Conservation (phyloP, 768 basidiomycete genomes). For the Amanita inopinata region DNA sequence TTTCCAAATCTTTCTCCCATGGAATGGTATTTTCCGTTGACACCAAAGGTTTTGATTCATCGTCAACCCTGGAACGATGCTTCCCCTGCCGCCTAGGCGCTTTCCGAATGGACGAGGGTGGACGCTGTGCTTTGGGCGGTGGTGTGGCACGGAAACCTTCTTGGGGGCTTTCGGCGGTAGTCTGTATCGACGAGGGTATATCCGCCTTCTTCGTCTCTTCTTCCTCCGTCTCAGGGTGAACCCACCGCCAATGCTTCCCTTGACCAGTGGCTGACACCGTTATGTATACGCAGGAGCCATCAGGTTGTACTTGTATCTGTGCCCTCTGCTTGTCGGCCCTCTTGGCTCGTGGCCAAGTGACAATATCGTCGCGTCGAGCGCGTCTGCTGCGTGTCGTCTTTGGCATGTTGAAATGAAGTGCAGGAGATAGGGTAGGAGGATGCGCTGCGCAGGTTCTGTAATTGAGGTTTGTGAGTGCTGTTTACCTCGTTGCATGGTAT, state of each 20-base stretch:
- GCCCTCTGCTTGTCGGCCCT: no score
- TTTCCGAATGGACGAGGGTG: slow-evolving; percentile 2
- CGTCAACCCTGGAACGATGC: background rate
- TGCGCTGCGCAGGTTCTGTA: no score
- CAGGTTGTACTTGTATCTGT: background rate
- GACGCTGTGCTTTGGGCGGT: background rate
- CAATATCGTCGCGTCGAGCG: background rate
- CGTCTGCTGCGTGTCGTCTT: no score
- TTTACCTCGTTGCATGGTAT: no score
- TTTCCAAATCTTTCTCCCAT: slow-evolving; percentile 1
- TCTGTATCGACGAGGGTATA: background rate
- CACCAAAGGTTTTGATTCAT: background rate
- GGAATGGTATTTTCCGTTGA: slow-evolving; percentile 3
- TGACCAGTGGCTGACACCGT: slow-evolving; percentile 3
- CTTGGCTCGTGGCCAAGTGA: background rate
- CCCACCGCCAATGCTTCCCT: slow-evolving; percentile 6
- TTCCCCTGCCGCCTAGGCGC: slow-evolving; percentile 4
- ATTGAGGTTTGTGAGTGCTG: no score
- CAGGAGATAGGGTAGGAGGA: no score
- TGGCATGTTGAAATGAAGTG: no score
- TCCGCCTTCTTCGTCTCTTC: background rate
- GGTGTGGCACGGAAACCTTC: slow-evolving; percentile 1
- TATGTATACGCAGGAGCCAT: background rate
- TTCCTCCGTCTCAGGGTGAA: slow-evolving; percentile 2
- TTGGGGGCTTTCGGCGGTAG: background rate